Conservation (phyloP, 805 yeast genomes). For the Cyberlindnera mississippiensis region DNA sequence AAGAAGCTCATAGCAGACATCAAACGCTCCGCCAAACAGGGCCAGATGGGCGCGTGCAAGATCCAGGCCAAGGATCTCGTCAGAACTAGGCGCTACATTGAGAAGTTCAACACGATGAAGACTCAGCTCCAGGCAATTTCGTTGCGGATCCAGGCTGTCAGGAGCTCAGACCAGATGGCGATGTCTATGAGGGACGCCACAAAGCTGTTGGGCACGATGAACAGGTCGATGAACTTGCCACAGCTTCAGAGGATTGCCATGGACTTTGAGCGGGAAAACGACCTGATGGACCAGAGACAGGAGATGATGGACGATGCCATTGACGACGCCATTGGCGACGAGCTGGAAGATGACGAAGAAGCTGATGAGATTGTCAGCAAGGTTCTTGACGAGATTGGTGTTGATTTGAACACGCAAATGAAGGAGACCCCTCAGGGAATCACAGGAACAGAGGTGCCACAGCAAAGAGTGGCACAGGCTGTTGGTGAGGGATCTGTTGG, state of each 20-base stretch:
- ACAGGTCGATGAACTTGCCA: constrained; percentile 85
- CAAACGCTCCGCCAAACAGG: constrained; percentile 85
- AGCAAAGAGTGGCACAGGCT: constrained; percentile 46
- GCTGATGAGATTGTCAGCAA: constrained; percentile 87
- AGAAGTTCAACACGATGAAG: constrained; percentile 87
- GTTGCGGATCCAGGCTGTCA: constrained; percentile 82
- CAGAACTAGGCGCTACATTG: constrained; percentile 75
- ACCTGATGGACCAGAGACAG: constrained; percentile 96
- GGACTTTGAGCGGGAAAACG: constrained; percentile 93
- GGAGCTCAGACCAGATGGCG: constrained; percentile 95
- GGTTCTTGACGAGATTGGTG: constrained; percentile 94
- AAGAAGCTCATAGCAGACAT: constrained; percentile 82
- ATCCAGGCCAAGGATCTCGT: constrained; percentile 95
- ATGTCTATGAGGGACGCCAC: constrained; percentile 94
- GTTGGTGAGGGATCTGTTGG: constrained; percentile 36
- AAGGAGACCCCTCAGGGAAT: constrained; percentile 42
- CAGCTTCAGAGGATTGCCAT: constrained; percentile 84
- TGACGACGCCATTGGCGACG: constrained; percentile 94
- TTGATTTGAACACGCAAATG: constrained; percentile 59
- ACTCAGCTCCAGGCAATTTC: constrained; percentile 95
- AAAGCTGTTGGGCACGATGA: constrained; percentile 78
- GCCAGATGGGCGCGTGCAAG: constrained; percentile 85
- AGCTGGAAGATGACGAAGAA: constrained; percentile 82
- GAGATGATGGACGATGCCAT: constrained; percentile 98
- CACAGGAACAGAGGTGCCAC: constrained; percentile 22